Base-by-base conservation (phyloP, 2,329 filamentous ascomycete genomes). In the Colletotrichum tofieldiae region DNA sequence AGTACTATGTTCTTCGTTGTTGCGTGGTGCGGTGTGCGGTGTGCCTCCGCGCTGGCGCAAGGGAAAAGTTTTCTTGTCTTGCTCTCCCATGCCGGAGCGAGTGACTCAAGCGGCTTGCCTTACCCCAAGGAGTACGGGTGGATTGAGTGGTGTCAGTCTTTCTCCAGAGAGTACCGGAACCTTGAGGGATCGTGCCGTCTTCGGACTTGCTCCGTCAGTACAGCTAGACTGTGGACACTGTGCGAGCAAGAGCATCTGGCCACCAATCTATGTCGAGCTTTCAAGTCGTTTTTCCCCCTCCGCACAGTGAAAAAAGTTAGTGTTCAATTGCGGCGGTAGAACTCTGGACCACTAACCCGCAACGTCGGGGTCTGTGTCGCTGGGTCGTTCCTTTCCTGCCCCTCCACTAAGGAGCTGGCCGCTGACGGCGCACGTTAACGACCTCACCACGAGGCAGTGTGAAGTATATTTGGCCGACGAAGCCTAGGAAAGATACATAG, bases 171-270 rank as follows among this genome's bases (percentile, higher is more conserved):
- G 43, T 49, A 43, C 67, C 60, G 60, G 32, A 39, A 41, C 47
- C 60, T 63, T 52, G 60, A 29, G 47, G 35, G 47, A 41, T 39
- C 7, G n/a, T 41, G 47, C 61, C 61, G 47, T 51, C 35, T 71
- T 65, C 67, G 55, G 67, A 26, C 41, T 37, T 61, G 43, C 55
- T 67, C 67, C 67, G 63, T 54, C 39, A 23, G 12, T 39, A 47
- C 20, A 12, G 51, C 26, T 7, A 37, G 20, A 39, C 43, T 32
- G 37, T 52, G 37, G 23, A 23, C 41, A 65, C 67, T 69, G 67
- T 69, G 54, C 41, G 52, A 52, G 43, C 26, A 49, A 41, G 16
- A 12, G 23, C 52, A 51, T 26, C 16, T 54, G 14, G 35, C 29
- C n/a, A 37, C 20, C 20, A 5, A 23, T 51, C 6, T 6, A 2